Percentiles rank a stretch among this genome's conserved stretches.
These are phyloP conservation scores for Candida morakotiae DNA, from an alignment of 805 yeast genomes.

Conservation along the genomic window DNA sequence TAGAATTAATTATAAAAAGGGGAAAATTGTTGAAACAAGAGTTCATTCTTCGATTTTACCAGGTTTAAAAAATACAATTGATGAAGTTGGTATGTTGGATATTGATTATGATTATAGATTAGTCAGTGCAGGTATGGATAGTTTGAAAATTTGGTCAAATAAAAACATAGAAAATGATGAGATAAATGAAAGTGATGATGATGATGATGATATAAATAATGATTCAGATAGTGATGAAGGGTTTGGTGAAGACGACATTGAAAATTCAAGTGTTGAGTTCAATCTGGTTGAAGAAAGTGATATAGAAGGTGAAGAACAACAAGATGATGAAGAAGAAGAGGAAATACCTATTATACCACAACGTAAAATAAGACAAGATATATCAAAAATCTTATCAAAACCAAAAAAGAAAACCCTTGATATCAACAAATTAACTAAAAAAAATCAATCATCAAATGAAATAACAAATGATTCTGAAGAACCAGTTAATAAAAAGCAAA, in stretches of 20 bases:
- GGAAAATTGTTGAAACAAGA: slow-evolving; percentile 62
- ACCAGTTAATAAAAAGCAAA: slow-evolving; percentile 28
- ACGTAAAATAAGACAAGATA: slow-evolving; percentile 8
- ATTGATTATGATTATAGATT: slow-evolving; percentile 77
- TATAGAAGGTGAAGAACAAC: slow-evolving; percentile 13
- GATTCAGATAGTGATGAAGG: slow-evolving; percentile 13
- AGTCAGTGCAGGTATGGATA: slow-evolving; percentile 80
- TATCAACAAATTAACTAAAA: slow-evolving; percentile 15
- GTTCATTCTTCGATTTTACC: slow-evolving; percentile 48
- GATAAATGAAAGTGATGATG: slow-evolving; percentile 21
- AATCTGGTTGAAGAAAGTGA: slow-evolving; percentile 3
- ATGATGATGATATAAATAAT: slow-evolving; percentile 16
- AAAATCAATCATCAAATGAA: slow-evolving; percentile 8
- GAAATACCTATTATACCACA: slow-evolving; percentile 2
- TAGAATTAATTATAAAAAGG: slow-evolving; percentile 60
- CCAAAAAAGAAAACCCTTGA: slow-evolving; percentile 15
- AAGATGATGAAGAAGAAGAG: slow-evolving; percentile 11
- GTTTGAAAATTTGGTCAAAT: slow-evolving; percentile 71
- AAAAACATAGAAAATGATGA: slow-evolving; percentile 13
- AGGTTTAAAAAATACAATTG: slow-evolving; percentile 40
- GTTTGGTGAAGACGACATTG: slow-evolving; percentile 8
- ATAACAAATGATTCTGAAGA: slow-evolving; percentile 8
- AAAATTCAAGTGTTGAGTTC: slow-evolving; percentile 8
- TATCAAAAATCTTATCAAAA: slow-evolving; percentile 10
- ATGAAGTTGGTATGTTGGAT: slow-evolving; percentile 75